Evolutionary conservation across 2,329 filamentous ascomycete genomes (phyloP).

Genomic region (Epichloe hybrida): DNA sequence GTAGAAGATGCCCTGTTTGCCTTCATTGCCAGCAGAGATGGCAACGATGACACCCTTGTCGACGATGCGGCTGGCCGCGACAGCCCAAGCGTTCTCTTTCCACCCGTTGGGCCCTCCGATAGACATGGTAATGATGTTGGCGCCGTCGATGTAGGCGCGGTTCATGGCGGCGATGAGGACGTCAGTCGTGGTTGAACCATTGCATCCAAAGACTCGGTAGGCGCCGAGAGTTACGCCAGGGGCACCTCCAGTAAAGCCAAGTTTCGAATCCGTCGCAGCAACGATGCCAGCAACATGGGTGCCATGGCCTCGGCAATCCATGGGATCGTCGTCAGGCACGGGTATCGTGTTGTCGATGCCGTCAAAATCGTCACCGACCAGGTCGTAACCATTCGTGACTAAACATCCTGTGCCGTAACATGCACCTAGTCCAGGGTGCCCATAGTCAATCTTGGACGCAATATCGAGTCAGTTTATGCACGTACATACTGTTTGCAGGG

Average conservation of each 20-base stretch:
- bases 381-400: slow-evolving; percentile 12
- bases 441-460: slow-evolving; percentile 37
- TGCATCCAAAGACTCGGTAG: slow-evolving; percentile 4
- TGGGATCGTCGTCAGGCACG: slow-evolving; percentile 9
- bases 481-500: too few species aligned
- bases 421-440: slow-evolving; percentile 44
- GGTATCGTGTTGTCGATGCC: slow-evolving; percentile 4
- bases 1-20: slow-evolving; percentile 11
- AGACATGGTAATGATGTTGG: slow-evolving; percentile 15
- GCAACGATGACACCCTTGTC: too few species aligned
- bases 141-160: slow-evolving; percentile 38
- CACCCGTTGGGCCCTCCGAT: slow-evolving; percentile 8
- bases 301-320: slow-evolving; percentile 11
- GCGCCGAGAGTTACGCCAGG: slow-evolving; percentile 2
- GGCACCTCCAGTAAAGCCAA: slow-evolving; percentile 3
- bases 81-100: too few species aligned
- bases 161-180: slow-evolving; percentile 40
- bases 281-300: slow-evolving; percentile 13
- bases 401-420: slow-evolving; percentile 40
- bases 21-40: slow-evolving; percentile 14
- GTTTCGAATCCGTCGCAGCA: slow-evolving; percentile 10
- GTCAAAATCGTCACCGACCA: slow-evolving; percentile 12
- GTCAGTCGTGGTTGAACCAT: slow-evolving; percentile 23
- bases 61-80: too few species aligned
- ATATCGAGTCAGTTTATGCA: too few species aligned